phyloP scores from a whole-genome alignment of 1,139 yeast genomes.

The Scheffersomyces illinoinensis region DNA sequence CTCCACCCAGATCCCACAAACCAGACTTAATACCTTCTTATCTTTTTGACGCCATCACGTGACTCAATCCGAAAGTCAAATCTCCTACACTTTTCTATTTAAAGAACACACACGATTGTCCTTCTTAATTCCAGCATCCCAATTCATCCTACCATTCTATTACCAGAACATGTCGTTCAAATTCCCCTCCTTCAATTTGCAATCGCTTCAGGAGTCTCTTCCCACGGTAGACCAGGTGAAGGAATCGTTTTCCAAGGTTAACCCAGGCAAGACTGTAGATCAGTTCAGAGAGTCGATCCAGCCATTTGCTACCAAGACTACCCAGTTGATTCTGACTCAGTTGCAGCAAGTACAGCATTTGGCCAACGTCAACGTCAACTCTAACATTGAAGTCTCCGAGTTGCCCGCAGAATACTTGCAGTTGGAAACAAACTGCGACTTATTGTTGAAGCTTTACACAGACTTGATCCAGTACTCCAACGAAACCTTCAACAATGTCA shows the following conservation, averaged over 20 bases:
- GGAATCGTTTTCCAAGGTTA: conserved; percentile 41
- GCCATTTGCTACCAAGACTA: conserved; percentile 45
- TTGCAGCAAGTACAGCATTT: conserved; percentile 47
- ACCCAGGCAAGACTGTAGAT: conserved; percentile 41
- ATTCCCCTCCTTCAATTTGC: conserved; percentile 49
- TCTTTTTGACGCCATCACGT: background rate
- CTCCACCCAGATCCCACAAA: background rate
- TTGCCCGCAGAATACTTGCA: conserved; percentile 71
- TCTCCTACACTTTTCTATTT: background rate
- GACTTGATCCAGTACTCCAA: conserved; percentile 57
- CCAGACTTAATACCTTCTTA: background rate
- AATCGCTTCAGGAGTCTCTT: conserved; percentile 47
- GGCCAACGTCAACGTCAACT: conserved; percentile 25
- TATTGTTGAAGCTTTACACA: conserved; percentile 58
- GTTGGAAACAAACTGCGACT: conserved; percentile 66
- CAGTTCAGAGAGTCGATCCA: conserved; percentile 43
- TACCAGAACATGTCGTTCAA: conserved; percentile 46
- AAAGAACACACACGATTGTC: background rate
- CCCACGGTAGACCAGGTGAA: conserved; percentile 42
- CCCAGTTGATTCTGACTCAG: conserved; percentile 38
- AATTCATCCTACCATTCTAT: background rate
- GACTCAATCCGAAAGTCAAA: background rate
- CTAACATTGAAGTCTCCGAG: conserved; percentile 52
- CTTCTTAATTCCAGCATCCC: background rate
- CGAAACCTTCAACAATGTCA: conserved; percentile 63